Evolutionary conservation across 495 filamentous ascomycete species (phyloP), one percentile per base, ranked within the genome.

Genomic region (Xylaria cubensis): DNA sequence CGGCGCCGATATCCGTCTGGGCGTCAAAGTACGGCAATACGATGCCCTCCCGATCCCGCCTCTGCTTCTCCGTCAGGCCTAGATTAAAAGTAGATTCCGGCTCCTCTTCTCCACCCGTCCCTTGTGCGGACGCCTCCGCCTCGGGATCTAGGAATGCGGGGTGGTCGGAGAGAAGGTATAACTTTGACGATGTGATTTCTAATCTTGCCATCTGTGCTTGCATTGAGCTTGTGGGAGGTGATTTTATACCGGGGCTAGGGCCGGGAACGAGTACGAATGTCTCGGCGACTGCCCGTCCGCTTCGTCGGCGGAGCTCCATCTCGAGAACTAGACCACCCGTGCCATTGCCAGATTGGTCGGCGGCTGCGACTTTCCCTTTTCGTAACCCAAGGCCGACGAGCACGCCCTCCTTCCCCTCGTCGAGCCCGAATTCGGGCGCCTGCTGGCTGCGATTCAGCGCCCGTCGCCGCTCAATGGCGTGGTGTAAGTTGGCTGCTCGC

Each of bases 1-100:
- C 92, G 0, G 90, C 91, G 0, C 90, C 90, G 48, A 91, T 83
- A 42, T 90, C 90, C 56, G 88, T 89, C 87, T 99, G 96, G 19
- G 96, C 95, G 85, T 98, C 96, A 76, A 95, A 95, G 81, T 98
- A 98, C 39, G 96, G 97, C 74, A 99, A 78, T 36, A 97, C 93
- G 24, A 99, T 90, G 4, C 92, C 93, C 76, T 98, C 94, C 69
- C 96, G 84, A 50, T 95, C 95, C 70, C 84, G 84, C 72, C 90
- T 87, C 84, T 99, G 95, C 82, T 93, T 92, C 71, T 95, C 94
- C n/a, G 95, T 98, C 66, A 99, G 81, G 7, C 91, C 90, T 26
- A 98, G 81, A 72, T 92, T 91, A 76, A 99, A 99, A 17, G 95
- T 97, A 8, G 89, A 84, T 70, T 87, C 85, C 39, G 82, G 79